Conservation (phyloP, 345 rosid genomes). For the Populus ilicifolia region DNA sequence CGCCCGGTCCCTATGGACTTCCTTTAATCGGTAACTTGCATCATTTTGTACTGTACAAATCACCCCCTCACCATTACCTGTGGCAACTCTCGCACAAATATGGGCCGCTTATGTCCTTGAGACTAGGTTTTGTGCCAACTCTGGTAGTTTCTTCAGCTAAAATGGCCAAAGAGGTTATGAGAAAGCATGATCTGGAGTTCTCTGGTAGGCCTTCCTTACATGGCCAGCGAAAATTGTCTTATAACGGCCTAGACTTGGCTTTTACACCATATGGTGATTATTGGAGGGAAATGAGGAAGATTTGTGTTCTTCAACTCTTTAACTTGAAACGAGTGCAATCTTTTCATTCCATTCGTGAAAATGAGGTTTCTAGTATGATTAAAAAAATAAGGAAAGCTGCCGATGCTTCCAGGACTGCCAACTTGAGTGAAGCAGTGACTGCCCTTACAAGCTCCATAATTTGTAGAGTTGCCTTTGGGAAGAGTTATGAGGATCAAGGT, state of each 20-base stretch:
- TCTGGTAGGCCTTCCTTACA: background rate
- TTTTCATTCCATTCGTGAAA: conserved; percentile 35
- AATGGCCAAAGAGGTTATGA: conserved; percentile 3
- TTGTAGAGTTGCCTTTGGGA: conserved; percentile 14
- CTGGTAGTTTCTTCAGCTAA: conserved; percentile 18
- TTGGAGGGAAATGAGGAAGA: conserved; percentile 45
- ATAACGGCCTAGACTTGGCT: conserved; percentile 4
- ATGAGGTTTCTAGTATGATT: conserved; percentile 38
- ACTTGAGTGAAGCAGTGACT: conserved; percentile 14
- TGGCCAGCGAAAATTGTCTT: conserved; percentile 4
- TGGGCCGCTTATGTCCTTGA: conserved; percentile 12
- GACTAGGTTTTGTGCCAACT: background rate
- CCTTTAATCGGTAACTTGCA: conserved; percentile 17
- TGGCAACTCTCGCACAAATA: conserved; percentile 11
- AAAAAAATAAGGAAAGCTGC: conserved; percentile 17
- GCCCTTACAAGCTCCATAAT: conserved; percentile 24
- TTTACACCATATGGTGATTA: conserved; percentile 36
- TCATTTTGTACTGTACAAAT: background rate
- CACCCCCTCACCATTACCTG: background rate
- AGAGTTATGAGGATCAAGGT: background rate
- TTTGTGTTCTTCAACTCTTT: conserved; percentile 38
- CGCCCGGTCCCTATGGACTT: conserved; percentile 15
- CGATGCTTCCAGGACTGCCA: background rate
- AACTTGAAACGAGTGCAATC: conserved; percentile 27
- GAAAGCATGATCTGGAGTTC: background rate